Percentiles rank a stretch among this genome's conserved stretches.
Evolutionary conservation across 257 asterid species (phyloP).

Genomic region (Solanum sitiens): DNA sequence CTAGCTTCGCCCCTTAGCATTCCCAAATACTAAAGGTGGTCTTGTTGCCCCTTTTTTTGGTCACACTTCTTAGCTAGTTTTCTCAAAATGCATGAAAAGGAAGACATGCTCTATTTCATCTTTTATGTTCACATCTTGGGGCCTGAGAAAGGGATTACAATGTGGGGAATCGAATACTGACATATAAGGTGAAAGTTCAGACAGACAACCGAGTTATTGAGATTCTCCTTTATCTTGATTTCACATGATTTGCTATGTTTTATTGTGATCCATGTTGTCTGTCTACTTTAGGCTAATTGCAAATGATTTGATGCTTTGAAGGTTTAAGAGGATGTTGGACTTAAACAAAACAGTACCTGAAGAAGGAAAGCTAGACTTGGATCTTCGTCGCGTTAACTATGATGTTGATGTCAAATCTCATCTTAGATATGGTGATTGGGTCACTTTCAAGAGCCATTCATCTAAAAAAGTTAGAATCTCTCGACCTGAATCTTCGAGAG

Average conservation of each 20-base stretch:
- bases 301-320: constrained; percentile 2
- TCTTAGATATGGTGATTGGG: constrained; percentile 3
- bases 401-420: constrained; percentile 3
- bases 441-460: constrained; percentile 4
- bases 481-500: background rate
- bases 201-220: background rate
- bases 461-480: constrained; percentile 19
- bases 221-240: background rate
- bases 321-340: constrained; percentile 21
- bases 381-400: background rate
- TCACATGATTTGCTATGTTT: background rate
- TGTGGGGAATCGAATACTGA: background rate
- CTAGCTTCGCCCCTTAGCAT: background rate
- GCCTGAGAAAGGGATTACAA: background rate
- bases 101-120: background rate
- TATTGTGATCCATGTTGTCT: background rate
- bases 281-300: background rate
- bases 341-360: constrained; percentile 5
- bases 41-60: background rate
- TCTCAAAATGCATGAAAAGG: background rate
- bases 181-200: background rate
- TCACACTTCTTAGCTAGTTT: background rate
- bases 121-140: background rate
- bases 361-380: constrained; percentile 11
- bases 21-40: background rate